Evolutionary conservation across 208 protist species (phyloP), one percentile per base, ranked within the genome.

Genomic region (Leishmania turanica): DNA sequence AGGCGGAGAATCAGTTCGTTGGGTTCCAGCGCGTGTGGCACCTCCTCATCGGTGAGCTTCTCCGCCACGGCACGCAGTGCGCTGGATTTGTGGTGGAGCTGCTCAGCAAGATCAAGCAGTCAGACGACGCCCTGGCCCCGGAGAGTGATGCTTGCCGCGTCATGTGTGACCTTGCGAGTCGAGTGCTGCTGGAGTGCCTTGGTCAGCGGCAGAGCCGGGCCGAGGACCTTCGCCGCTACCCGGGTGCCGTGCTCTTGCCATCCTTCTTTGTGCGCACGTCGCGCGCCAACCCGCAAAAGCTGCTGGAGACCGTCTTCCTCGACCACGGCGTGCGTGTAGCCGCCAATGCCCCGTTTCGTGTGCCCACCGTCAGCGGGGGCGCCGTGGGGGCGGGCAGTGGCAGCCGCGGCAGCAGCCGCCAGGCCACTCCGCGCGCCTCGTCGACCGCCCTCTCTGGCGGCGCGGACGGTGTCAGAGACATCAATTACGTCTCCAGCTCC

Each of bases 1-100:
- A 42, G n/a, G 42, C 62, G 19, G 86, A 85, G 51, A 87, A 37
- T 24, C 84, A 84, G 34, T 96, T 95, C 81, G 62, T 90, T 60
- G 78, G 82, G 54, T 95, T 92, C 79, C 95, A 98, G 84, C 88
- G 95, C 1, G 92, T 96, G 21, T 95, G 88, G 87, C 90, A 95
- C 76, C 82, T 97, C 31, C 79, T 97, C 27, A 89, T 98, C 62
- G 93, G 95, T 2, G 93, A 96, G 80, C 81, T 96, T 17, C 92
- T 96, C 71, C 93, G 90, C 34, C 85, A 90, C 66, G 87, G 87
- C 34, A 92, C 87, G 49, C 90, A 95, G 76, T 93, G 92, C 75
- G 90, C 84, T 0, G 85, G 87, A 49, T 95, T 97, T 79, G 80
- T 96, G 31, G 77, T 88, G 58, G 92, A 96, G 82, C 80, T 97